Conservation (phyloP, 768 basidiomycete genomes). For the Boletus eberwhitei region DNA sequence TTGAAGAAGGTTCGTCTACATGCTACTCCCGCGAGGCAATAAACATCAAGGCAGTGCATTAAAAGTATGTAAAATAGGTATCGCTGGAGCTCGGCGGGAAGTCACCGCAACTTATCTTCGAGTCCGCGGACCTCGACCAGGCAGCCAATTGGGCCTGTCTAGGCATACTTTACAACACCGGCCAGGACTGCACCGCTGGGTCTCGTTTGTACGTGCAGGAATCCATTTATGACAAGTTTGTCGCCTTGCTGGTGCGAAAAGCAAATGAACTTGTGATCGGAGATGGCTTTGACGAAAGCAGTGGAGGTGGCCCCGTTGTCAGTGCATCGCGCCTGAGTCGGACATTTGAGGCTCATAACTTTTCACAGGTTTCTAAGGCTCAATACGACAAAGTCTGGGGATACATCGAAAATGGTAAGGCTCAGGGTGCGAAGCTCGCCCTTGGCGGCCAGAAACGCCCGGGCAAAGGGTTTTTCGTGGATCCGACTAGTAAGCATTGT, state of each 20-base stretch:
- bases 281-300: constrained; percentile 73
- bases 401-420: constrained; percentile 84
- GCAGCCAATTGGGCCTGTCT: constrained; percentile 85
- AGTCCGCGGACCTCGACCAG: constrained; percentile 83
- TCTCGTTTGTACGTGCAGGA: constrained; percentile 90
- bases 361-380: constrained; percentile 66
- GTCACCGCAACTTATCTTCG: constrained; percentile 85
- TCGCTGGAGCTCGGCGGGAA: constrained; percentile 95
- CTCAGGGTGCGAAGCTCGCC: constrained; percentile 73
- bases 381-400: constrained; percentile 85
- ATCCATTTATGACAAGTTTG: constrained; percentile 80
- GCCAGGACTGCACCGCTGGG: constrained; percentile 93
- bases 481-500: constrained; percentile 73
- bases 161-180: constrained; percentile 84
- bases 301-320: constrained; percentile 83
- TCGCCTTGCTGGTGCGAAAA: constrained; percentile 60
- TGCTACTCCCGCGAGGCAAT: constrained; percentile 28
- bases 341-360: constrained; percentile 5
- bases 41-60: constrained; percentile 10
- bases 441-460: constrained; percentile 79
- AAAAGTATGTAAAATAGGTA: constrained; percentile 42
- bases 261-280: constrained; percentile 71
- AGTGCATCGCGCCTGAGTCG: constrained; percentile 22
- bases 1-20: constrained; percentile 71
- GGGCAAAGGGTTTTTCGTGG: constrained; percentile 82